Base-by-base conservation (phyloP, 1,139 yeast genomes). In the Zhuliangozyma blackwelliae region DNA sequence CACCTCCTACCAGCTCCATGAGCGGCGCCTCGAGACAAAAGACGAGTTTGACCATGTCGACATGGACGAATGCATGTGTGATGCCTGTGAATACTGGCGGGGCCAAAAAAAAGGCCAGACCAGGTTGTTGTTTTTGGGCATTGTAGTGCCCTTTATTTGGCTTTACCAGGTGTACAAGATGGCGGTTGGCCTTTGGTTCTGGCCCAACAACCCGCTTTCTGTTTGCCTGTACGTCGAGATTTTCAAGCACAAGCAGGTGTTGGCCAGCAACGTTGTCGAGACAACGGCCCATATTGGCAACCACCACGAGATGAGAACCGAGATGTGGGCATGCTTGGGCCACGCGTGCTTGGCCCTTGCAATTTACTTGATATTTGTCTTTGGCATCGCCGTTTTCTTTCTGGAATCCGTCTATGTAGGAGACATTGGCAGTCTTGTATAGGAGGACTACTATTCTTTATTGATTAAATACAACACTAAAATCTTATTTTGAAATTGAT, bases 61-160 rank as follows among this genome's bases (percentile, higher is more conserved):
- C 28, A 40, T 36, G 13, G 28, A 32, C 9, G 32, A 31, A 11
- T 55, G 59, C 31, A 40, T 40, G 7, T 55, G 61, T 38, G 40
- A 32, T 5, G 32, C 47, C 5, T 57, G 61, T 37, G 36, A 33
- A 29, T 27, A 29, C n/a, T 45, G 34, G 27, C 31, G 26, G 10
- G 27, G 29, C 3, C 31, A 32, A 19, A 19, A 21, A 7, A 32
- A 7, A 13, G 28, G 16, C n/a, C 40, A 37, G 30, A 20, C 26
- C 4, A 28, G 27, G 2, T 37, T 41, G 3, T 33, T 57, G 12
- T 30, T 46, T 27, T 40, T 44, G 37, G 65, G 65, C 0, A 10
- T 51, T 0, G 3, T 52, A 2, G 39, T 52, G 21, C 67, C 68
- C 3, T 31, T 48, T 0, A 10, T 53, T 2, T 61, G 65, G 65